Conservation (phyloP, 1,284 basidiomycete species). For the Sanghuangporus weigelae region DNA sequence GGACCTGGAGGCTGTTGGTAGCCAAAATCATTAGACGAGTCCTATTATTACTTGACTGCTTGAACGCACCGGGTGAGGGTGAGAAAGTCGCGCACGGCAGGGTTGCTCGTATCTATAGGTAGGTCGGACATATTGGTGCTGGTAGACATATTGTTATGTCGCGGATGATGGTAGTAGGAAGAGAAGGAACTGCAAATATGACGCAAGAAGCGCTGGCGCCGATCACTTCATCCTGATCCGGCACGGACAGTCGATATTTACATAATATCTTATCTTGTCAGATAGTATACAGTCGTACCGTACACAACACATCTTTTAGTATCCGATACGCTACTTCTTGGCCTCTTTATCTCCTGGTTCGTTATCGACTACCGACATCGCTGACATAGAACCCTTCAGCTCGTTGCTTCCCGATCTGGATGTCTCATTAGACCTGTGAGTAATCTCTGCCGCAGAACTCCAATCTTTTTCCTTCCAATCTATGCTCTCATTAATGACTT, state of each 20-base stretch:
- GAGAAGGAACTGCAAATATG: neutral
- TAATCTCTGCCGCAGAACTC: neutral
- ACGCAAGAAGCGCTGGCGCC: neutral
- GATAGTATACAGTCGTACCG: neutral
- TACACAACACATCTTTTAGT: neutral
- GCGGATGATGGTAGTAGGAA: neutral
- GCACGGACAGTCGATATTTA: too few species aligned
- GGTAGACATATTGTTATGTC: neutral
- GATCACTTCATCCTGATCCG: neutral
- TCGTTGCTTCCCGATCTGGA: too few species aligned
- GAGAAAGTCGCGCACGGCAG: slow-evolving; percentile 51
- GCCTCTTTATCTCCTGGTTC: too few species aligned
- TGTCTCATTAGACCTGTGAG: neutral
- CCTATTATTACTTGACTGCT: neutral
- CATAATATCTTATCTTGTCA: neutral
- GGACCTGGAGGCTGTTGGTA: slow-evolving; percentile 56
- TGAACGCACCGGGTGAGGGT: slow-evolving; percentile 43
- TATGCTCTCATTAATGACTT: neutral
- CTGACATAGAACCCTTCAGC: too few species aligned
- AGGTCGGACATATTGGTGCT: slow-evolving; percentile 17
- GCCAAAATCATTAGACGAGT: neutral
- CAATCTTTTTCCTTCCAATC: neutral
- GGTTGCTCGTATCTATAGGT: slow-evolving; percentile 45
- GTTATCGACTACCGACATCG: too few species aligned
- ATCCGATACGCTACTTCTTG: too few species aligned